Base-by-base conservation (phyloP, 2,329 filamentous ascomycete genomes). In the Stemphylium lycopersici region DNA sequence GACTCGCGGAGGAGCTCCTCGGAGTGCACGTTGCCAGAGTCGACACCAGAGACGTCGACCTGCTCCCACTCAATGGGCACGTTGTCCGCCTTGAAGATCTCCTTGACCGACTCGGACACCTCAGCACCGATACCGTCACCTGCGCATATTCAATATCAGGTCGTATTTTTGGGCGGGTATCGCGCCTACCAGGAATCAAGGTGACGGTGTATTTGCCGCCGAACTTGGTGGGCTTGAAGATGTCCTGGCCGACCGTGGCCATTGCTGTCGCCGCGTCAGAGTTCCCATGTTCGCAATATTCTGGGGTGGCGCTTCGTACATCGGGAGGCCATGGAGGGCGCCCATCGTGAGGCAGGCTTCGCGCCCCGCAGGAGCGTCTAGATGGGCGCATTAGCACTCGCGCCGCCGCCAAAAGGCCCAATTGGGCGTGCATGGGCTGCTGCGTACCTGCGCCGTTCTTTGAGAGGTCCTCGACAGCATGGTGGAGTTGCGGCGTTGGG, bases 141-240 rank as follows among this genome's bases (percentile, higher is more conserved):
- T 87, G 64, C 59, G 48, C 49, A 59, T 24, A 59, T 58, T 68
- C 65, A 54, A 69, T 61, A 63, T 58, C 52, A 46, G 45, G 41
- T 39, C 57, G 40, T 46, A 47, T 32, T 40, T 40, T 46, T 26
- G 46, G 42, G 56, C 46, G 57, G 58, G 59, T 63, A 62, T 65
- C 59, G 61, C 60, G 53, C 78, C 68, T 83, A 86, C 93, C 95
- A 78, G 95, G 95, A 77, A 99, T 98, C 74, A 99, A 85, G 63
- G 93, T 97, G 70, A 97, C 93, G 33, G 95, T 99, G 86, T 98
- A 99, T 84, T 98, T 99, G 82, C 93, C 91, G 78, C 95, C 95
- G 79, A 93, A 98, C 85, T 98, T 95, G 82, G 93, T 92, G 70
- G 93, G 93, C 86, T 97, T 96, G 87, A 98, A 97, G 80, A 98